Conservation (phyloP, 495 filamentous ascomycete species). For the Antarctomyces pellizariae region DNA sequence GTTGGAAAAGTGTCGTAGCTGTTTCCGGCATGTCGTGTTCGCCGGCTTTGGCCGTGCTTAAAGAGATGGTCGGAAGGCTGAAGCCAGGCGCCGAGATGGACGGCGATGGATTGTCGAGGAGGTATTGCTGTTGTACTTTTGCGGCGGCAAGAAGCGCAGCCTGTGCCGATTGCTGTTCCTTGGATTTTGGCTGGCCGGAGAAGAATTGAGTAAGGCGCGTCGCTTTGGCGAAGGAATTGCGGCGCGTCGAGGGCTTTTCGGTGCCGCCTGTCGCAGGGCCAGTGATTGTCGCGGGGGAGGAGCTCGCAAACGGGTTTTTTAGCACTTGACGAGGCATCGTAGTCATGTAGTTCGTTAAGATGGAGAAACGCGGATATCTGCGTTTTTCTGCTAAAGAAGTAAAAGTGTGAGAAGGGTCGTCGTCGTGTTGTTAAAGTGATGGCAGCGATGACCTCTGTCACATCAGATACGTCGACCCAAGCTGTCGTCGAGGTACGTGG, state of each 20-base stretch:
- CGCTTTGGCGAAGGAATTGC: conserved; percentile 32
- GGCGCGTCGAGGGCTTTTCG: conserved; percentile 14
- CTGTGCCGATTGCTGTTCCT: conserved; percentile 26
- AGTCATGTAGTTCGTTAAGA: conserved; percentile 4
- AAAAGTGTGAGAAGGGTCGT: too few relatives aligned
- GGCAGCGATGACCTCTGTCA: too few relatives aligned
- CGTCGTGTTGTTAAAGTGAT: too few relatives aligned
- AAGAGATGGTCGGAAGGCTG: conserved; percentile 74
- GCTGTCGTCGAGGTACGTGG: too few relatives aligned
- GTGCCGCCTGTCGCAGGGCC: too few relatives aligned
- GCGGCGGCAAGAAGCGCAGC: conserved; percentile 36
- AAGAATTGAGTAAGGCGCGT: conserved; percentile 36
- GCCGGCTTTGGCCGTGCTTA: conserved; percentile 70
- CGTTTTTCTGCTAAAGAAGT: too few relatives aligned
- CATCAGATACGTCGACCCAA: too few relatives aligned
- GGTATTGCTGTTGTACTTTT: conserved; percentile 29
- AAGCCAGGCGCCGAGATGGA: conserved; percentile 46
- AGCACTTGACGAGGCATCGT: conserved; percentile 14
- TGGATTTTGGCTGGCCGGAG: conserved; percentile 44
- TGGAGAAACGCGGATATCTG: too few relatives aligned
- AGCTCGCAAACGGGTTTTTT: conserved; percentile 11
- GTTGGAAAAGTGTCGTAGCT: conserved; percentile 70
- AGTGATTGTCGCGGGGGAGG: conserved; percentile 7
- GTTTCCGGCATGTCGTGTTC: conserved; percentile 50
- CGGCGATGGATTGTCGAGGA: conserved; percentile 31